These are phyloP conservation scores for Cucurbita pepo DNA, from an alignment of 306 rosid species.

Conservation along the genomic window DNA sequence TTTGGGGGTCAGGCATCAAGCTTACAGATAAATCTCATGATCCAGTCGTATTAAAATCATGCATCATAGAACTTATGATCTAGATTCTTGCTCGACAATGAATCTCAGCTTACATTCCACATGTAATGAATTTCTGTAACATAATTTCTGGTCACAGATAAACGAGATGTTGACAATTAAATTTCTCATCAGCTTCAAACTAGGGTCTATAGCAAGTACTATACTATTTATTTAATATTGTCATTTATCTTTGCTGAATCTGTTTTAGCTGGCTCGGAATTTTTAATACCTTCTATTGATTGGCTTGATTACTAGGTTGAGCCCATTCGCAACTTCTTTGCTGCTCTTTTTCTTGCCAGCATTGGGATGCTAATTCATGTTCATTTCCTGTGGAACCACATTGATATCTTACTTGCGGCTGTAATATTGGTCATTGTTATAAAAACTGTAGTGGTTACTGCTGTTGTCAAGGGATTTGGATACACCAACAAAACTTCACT, in stretches of 20 bases:
- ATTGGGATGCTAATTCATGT: conserved; percentile 97
- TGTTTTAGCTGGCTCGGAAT: background rate
- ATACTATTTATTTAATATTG: background rate
- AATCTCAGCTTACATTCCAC: background rate
- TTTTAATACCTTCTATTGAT: conserved; percentile 12
- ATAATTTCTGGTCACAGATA: background rate
- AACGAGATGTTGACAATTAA: background rate
- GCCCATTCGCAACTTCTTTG: conserved; percentile 88
- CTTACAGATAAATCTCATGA: background rate
- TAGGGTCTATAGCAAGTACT: background rate
- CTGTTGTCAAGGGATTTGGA: conserved; percentile 91
- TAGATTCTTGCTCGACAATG: background rate
- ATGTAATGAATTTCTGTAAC: background rate
- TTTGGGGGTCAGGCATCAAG: background rate
- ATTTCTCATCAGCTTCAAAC: background rate
- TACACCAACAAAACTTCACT: conserved; percentile 76
- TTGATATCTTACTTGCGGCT: conserved; percentile 88
- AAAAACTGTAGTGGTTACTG: conserved; percentile 60
- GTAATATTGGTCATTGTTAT: conserved; percentile 79
- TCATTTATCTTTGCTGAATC: background rate
- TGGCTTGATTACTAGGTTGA: conserved; percentile 56
- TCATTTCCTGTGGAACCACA: conserved; percentile 94
- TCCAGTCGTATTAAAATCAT: background rate
- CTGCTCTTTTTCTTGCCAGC: conserved; percentile 95
- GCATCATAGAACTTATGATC: background rate